These are phyloP conservation scores for Fusarium anthophilum DNA, from an alignment of 2,329 filamentous ascomycete genomes.

Conservation along the genomic window DNA sequence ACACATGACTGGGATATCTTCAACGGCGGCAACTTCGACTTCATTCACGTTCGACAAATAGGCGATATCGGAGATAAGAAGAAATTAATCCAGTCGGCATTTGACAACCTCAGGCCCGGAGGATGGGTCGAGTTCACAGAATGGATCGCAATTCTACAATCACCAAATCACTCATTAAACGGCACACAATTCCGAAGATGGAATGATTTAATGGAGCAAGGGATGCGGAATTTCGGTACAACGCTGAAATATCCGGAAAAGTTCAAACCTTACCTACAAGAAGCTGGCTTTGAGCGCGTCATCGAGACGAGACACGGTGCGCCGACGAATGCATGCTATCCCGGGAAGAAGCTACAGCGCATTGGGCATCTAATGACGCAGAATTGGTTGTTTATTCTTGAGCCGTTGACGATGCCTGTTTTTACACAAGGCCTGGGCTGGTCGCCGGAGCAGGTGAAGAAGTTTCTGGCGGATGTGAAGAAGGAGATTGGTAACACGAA, in stretches of 20 bases:
- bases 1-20: slow-evolving; percentile 34
- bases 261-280: slow-evolving; percentile 24
- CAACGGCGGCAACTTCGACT: slow-evolving; percentile 23
- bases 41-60: slow-evolving; percentile 32
- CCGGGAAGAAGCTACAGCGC: slow-evolving; percentile 35
- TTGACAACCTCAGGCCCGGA: slow-evolving; percentile 34
- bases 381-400: slow-evolving; percentile 36
- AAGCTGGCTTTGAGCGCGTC: slow-evolving; percentile 31
- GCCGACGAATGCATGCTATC: slow-evolving; percentile 39
- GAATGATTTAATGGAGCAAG: slow-evolving; percentile 36
- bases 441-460: slow-evolving; percentile 27
- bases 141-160: slow-evolving; percentile 38
- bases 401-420: slow-evolving; percentile 36
- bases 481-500: slow-evolving; percentile 33
- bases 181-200: slow-evolving; percentile 34
- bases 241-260: slow-evolving; percentile 26
- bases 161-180: slow-evolving; percentile 34
- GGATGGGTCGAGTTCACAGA: slow-evolving; percentile 40
- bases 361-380: slow-evolving; percentile 38
- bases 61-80: slow-evolving; percentile 31
- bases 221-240: slow-evolving; percentile 26
- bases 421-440: slow-evolving; percentile 35
- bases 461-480: slow-evolving; percentile 30
- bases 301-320: slow-evolving; percentile 38
- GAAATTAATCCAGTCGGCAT: slow-evolving; percentile 24